phyloP scores from a whole-genome alignment of 2,329 filamentous ascomycete genomes.

The Cercospora zeae-maydis region DNA sequence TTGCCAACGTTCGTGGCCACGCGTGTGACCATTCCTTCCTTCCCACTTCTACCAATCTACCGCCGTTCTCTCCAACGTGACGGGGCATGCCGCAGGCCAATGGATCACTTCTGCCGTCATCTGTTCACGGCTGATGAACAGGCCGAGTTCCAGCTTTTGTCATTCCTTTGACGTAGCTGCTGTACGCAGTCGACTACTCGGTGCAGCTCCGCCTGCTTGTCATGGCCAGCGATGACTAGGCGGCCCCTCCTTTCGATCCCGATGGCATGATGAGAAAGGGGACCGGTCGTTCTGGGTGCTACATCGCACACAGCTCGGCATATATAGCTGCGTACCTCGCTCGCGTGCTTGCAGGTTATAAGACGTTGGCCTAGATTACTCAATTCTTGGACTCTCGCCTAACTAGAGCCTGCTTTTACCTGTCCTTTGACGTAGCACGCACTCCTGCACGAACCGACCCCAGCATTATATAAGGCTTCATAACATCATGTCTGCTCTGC shows the following conservation, averaged over 20 bases:
- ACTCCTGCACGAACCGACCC: neutral
- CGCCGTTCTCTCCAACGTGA: neutral
- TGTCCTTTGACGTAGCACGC: slow-evolving; percentile 2
- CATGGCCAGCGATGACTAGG: neutral
- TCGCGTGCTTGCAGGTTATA: slow-evolving; percentile 2
- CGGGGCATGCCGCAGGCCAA: neutral
- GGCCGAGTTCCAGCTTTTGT: slow-evolving; percentile 1
- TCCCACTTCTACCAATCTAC: too few relatives aligned
- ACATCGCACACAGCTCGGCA: neutral
- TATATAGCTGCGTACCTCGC: slow-evolving; percentile 12
- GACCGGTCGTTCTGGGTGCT: slow-evolving; percentile 11
- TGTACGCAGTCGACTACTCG: neutral
- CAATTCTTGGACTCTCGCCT: neutral
- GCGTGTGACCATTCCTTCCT: slow-evolving; percentile 1
- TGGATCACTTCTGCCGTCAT: slow-evolving; percentile 1
- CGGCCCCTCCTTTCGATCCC: slow-evolving; percentile 9
- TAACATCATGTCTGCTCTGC: slow-evolving; percentile 5
- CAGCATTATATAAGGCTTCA: neutral
- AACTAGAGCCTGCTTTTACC: slow-evolving; percentile 2
- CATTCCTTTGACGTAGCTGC: slow-evolving; percentile 8
- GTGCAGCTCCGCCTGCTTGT: neutral
- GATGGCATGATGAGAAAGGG: neutral
- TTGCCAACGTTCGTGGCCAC: neutral
- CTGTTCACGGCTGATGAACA: neutral
- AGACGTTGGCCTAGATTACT: neutral